Conservation (phyloP, 257 asterid species). For the Avicennia marina region DNA sequence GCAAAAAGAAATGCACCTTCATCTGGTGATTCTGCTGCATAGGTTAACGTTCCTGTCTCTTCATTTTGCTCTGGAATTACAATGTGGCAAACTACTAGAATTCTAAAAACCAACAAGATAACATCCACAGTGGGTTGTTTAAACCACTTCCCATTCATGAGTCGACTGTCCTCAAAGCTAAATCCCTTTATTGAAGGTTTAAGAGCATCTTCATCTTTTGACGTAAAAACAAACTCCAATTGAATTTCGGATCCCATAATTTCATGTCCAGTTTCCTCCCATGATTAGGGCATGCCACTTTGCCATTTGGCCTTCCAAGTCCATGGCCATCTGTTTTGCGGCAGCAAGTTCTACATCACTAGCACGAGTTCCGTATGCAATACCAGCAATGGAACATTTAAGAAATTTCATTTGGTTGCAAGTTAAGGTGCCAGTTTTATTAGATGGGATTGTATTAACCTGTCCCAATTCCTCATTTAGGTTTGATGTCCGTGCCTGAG, state of each 20-base stretch:
- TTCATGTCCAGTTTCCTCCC: conserved; percentile 23
- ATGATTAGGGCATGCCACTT: conserved; percentile 24
- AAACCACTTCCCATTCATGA: conserved; percentile 78
- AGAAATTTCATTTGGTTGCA: conserved; percentile 98
- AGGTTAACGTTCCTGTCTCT: conserved; percentile 64
- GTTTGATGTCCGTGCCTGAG: conserved; percentile 91
- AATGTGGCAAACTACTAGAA: conserved; percentile 79
- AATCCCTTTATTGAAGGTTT: conserved; percentile 70
- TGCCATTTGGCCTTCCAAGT: conserved; percentile 50
- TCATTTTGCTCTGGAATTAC: conserved; percentile 86
- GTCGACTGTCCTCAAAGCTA: conserved; percentile 78
- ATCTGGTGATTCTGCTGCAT: conserved; percentile 96
- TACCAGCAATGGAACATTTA: conserved; percentile 91
- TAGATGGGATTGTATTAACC: conserved; percentile 85
- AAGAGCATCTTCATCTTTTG: conserved; percentile 41
- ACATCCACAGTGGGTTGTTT: conserved; percentile 57
- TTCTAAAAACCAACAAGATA: conserved; percentile 68
- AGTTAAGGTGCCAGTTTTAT: conserved; percentile 93
- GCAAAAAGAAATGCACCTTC: conserved; percentile 91
- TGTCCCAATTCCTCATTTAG: conserved; percentile 93
- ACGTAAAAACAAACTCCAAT: conserved; percentile 58
- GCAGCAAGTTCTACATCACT: conserved; percentile 97
- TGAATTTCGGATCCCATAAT: conserved; percentile 53
- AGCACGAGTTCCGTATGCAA: conserved; percentile 64
- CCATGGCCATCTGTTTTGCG: conserved; percentile 84